Evolutionary conservation across 306 rosid species (phyloP), one percentile per base, ranked within the genome.

Genomic region (Cucurbita ficifolia): DNA sequence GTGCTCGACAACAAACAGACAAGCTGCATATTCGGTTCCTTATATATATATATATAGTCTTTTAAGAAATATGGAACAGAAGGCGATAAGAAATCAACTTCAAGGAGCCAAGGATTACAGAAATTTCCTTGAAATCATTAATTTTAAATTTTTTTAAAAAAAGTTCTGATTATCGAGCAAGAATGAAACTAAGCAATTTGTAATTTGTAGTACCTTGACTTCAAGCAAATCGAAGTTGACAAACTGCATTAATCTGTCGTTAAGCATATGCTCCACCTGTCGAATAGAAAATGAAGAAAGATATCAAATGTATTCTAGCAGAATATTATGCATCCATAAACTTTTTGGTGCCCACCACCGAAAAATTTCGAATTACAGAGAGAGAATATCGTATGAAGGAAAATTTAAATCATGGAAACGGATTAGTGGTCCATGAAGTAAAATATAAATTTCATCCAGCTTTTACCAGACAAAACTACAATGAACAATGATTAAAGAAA

Each of bases 251-350:
- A 95, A 86, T 87, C 99, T 91, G 87, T 95, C 99, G 75, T 95
- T 95, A 77, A 95, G 88, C 90, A 95, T 91, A 80, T 88, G 97
- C 83, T 95, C 99, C 83, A 95, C 96, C 99, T 95, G 91, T 74
- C 46, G 8, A 33, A 70, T 70, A 70, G 64, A 61, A 80, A 75
- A 33, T 46, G 39, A 51, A 51, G 40, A 74, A 62, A 61, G 18
- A 45, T 55, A 46, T 24, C 10, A 39, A 69, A 69, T 48, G 56
- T 24, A 4, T 69, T 69, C 39, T 45, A 69, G 46, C 22, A 24
- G 1, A 49, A 17, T 50, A 68, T 17, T 24, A 55, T 22, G 48
- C 57, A 7, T 68, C 56, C 13, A 22, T 46, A 46, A 68, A 14
- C 11, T 2, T 3, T 22, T 22, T 4, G 13, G 24, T 17, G 8